Base-by-base conservation (phyloP, 2,329 filamentous ascomycete species). In the Venturia carpophila region DNA sequence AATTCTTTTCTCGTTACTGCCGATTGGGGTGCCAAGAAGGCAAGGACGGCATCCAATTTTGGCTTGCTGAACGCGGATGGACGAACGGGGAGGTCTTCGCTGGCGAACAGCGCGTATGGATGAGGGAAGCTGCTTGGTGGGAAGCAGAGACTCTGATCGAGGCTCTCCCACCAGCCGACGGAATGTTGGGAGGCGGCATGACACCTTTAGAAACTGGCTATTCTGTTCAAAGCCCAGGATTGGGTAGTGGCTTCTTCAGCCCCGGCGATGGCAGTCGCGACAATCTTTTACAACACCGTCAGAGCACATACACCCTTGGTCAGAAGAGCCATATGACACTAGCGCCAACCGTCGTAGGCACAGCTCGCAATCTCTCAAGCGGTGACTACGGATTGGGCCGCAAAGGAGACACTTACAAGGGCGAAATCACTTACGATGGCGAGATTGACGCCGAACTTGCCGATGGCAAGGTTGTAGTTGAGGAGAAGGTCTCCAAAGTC, bases 11-110 rank as follows among this genome's bases (percentile, higher is more conserved):
- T 70, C 87, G 94, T 56, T 99, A 97, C 73, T 81, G 86, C 5
- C 80, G 85, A 6, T 83, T 99, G 0, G 94, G 94, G 17, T 99
- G 94, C 75, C 85, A 88, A 70, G 91, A 96, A 68, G 94, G 94
- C 65, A 87, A 86, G 68, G 94, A 99, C 68, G 94, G 93, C 60
- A 92, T 97, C 64, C 91, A 97, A 73, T 95, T 84, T 71, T 99
- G 93, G 91, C 83, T 95, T 66, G 83, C 97, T 62, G 92, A 97
- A 76, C 87, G 94, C 66, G 94, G 94, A 1, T 99, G 94, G 94
- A 97, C 91, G 78, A 99, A 99, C 70, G 94, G 94, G 47, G 94
- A 97, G 77, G 92, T 97, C 1, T 86, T 96, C 5, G 82, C 97
- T 41, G 94, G 94, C 65, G 87, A 87, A 66, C 92, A 97, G 75